Conservation (phyloP, 495 filamentous ascomycete species). For the Coniosporium apollinis region DNA sequence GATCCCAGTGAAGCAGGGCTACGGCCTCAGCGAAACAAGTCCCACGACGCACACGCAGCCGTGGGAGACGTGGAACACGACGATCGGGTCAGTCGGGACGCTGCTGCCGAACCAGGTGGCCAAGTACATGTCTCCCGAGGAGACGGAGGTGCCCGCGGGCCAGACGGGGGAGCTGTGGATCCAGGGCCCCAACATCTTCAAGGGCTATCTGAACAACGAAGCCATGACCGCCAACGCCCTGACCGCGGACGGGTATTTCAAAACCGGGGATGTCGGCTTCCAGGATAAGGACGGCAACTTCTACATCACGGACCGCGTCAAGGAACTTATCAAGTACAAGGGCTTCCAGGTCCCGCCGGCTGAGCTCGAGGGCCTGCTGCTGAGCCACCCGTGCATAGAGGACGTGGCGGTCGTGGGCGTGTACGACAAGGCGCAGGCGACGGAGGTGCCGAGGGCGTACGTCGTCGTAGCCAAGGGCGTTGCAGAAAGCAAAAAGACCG, state of each 20-base stretch:
- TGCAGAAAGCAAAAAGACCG: slow-evolving; percentile 11
- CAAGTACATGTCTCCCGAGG: slow-evolving; percentile 46
- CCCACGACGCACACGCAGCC: slow-evolving; percentile 34
- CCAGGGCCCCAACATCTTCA: slow-evolving; percentile 61
- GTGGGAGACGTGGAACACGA: slow-evolving; percentile 61
- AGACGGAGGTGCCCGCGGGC: slow-evolving; percentile 22
- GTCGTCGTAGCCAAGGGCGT: slow-evolving; percentile 17
- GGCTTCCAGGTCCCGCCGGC: slow-evolving; percentile 27
- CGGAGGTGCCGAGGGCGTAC: slow-evolving; percentile 25
- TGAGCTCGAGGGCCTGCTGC: slow-evolving; percentile 24
- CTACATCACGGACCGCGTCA: slow-evolving; percentile 34
- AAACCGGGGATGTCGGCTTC: slow-evolving; percentile 57
- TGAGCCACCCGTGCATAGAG: slow-evolving; percentile 15
- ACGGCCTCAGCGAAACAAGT: slow-evolving; percentile 41
- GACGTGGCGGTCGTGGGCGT: slow-evolving; percentile 27
- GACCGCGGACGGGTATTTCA: slow-evolving; percentile 62
- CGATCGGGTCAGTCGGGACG: slow-evolving; percentile 65
- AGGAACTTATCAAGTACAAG: slow-evolving; percentile 40
- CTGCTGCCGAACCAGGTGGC: slow-evolving; percentile 69
- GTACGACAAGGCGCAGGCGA: slow-evolving; percentile 20
- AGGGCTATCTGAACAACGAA: slow-evolving; percentile 57
- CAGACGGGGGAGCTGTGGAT: slow-evolving; percentile 44
- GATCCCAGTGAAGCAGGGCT: slow-evolving; percentile 38
- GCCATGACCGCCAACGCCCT: slow-evolving; percentile 47
- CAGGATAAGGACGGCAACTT: slow-evolving; percentile 41